These are phyloP conservation scores for Phtheirospermum japonicum DNA, from an alignment of 257 asterid species.

Conservation along the genomic window DNA sequence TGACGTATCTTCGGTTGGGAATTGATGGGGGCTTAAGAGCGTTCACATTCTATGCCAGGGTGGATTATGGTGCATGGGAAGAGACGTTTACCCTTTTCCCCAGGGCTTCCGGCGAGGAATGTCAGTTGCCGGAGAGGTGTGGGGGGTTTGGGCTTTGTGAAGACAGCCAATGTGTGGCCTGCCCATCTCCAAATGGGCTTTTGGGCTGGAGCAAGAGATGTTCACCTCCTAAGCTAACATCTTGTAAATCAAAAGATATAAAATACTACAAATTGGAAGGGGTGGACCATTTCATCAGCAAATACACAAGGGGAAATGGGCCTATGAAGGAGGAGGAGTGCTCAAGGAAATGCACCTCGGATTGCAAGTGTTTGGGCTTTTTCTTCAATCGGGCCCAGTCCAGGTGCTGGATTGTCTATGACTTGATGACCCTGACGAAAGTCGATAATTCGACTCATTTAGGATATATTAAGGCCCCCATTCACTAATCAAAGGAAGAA, in stretches of 20 bases:
- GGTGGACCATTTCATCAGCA: slow-evolving; percentile 35
- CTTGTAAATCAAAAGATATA: slow-evolving; percentile 24
- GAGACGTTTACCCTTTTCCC: slow-evolving; percentile 29
- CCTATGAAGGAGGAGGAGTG: slow-evolving; percentile 32
- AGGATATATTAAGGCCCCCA: slow-evolving; percentile 39
- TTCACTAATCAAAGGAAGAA: background rate
- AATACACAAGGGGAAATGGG: slow-evolving; percentile 30
- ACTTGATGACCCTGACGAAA: slow-evolving; percentile 32
- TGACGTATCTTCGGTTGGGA: slow-evolving; percentile 45
- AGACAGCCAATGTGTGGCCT: slow-evolving; percentile 46
- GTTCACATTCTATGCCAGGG: slow-evolving; percentile 27
- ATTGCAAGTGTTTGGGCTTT: slow-evolving; percentile 44
- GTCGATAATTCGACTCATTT: slow-evolving; percentile 34
- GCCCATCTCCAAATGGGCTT: slow-evolving; percentile 41
- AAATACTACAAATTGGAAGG: slow-evolving; percentile 38
- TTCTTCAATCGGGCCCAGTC: slow-evolving; percentile 33
- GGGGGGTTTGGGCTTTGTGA: slow-evolving; percentile 42
- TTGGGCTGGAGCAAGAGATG: slow-evolving; percentile 40
- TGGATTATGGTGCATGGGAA: slow-evolving; percentile 29
- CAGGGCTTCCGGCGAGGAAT: slow-evolving; percentile 27
- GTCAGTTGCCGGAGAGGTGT: slow-evolving; percentile 38
- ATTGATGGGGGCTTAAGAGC: slow-evolving; percentile 43
- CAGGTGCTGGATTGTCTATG: slow-evolving; percentile 38
- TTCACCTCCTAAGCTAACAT: slow-evolving; percentile 21
- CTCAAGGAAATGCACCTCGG: slow-evolving; percentile 31